phyloP scores from a whole-genome alignment of 2,329 filamentous ascomycete genomes.

The Colletotrichum gigasporum region DNA sequence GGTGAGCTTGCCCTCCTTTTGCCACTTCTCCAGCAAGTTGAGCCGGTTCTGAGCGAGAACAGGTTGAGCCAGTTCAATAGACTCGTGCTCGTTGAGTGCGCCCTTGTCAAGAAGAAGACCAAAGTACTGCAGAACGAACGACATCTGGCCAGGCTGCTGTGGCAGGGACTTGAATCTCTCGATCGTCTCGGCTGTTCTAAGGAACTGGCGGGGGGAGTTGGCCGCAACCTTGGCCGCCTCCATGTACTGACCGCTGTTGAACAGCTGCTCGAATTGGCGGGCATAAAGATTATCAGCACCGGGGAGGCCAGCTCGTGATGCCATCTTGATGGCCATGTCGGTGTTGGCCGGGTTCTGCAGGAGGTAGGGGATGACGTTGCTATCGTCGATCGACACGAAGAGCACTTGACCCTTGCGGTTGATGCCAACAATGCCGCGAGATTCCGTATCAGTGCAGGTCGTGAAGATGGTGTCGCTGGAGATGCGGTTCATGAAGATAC shows the following conservation, averaged over 20 bases:
- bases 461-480: constrained; percentile 99
- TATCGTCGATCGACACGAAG: constrained; percentile 92
- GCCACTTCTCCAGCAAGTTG: constrained; percentile 97
- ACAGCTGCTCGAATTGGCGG: constrained; percentile 90
- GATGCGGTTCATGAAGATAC: constrained; percentile 99
- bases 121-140: constrained; percentile 96
- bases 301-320: constrained; percentile 90
- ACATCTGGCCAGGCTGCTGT: constrained; percentile 84
- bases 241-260: constrained; percentile 80
- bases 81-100: constrained; percentile 90
- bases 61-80: constrained; percentile 90
- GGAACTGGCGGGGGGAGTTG: constrained; percentile 94
- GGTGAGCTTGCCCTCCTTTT: constrained; percentile 94
- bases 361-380: constrained; percentile 90
- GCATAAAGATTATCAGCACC: constrained; percentile 94
- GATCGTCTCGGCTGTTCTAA: constrained; percentile 94
- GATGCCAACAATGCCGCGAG: constrained; percentile 89
- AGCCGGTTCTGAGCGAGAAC: constrained; percentile 94
- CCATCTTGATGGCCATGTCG: constrained; percentile 93
- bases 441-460: constrained; percentile 84
- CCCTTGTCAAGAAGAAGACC: constrained; percentile 98
- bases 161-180: constrained; percentile 93
- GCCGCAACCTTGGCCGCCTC: constrained; percentile 96
- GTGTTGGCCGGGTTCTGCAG: constrained; percentile 96
- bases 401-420: constrained; percentile 98